Conservation (phyloP, 2,329 filamentous ascomycete genomes). For the Colletotrichum noveboracense region DNA sequence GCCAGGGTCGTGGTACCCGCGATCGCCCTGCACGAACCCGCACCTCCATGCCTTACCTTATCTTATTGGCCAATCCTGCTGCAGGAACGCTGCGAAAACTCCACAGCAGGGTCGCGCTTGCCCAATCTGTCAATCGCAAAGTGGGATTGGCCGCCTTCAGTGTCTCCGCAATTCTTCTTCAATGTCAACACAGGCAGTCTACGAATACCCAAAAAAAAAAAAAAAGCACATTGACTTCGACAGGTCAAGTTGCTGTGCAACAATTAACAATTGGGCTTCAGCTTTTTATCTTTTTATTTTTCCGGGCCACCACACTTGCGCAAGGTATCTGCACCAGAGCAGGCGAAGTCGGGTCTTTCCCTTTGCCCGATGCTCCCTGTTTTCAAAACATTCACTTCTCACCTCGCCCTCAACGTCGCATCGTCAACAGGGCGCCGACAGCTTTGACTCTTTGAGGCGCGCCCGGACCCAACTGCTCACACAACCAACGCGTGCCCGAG, state of each 20-base stretch:
- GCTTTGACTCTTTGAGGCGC: background rate
- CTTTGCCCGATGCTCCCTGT: background rate
- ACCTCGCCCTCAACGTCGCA: background rate
- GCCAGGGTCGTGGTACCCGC: background rate
- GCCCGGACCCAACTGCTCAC: background rate
- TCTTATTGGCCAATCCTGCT: background rate
- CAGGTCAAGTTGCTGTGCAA: background rate
- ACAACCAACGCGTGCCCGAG: background rate
- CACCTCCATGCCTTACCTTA: background rate
- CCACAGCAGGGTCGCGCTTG: background rate
- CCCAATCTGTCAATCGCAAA: background rate
- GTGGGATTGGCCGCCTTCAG: background rate
- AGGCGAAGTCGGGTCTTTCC: background rate
- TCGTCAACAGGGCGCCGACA: background rate
- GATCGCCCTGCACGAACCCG: background rate
- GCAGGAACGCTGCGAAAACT: background rate
- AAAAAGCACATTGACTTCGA: background rate
- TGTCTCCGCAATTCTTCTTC: background rate
- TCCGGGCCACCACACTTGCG: background rate
- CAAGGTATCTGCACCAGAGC: background rate
- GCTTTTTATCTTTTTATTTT: background rate
- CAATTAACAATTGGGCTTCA: background rate
- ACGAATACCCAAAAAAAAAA: background rate
- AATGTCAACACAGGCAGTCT: background rate
- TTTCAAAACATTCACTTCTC: background rate